phyloP scores from a whole-genome alignment of 805 yeast species.

The Kodamaea lidongshanica region DNA sequence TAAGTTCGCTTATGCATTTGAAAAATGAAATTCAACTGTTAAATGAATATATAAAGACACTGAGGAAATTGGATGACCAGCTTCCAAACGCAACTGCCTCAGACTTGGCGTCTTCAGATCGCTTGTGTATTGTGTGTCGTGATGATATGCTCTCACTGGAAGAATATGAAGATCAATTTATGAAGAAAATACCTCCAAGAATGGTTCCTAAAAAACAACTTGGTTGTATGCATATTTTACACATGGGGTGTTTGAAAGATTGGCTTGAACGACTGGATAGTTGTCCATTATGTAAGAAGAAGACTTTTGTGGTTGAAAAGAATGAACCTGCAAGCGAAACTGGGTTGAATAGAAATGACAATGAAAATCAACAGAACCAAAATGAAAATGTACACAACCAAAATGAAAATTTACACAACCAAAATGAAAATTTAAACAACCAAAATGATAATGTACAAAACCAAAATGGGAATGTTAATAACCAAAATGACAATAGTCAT shows the following conservation, averaged over 20 bases:
- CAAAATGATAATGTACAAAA: not conserved
- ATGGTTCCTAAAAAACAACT: conserved; percentile 61
- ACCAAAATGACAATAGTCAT: not conserved
- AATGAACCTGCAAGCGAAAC: not conserved
- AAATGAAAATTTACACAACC: no score
- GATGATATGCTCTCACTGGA: conserved; percentile 68
- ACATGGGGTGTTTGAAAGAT: conserved; percentile 80
- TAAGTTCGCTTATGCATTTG: conserved; percentile 34
- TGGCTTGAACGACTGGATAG: conserved; percentile 90
- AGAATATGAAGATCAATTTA: conserved; percentile 21
- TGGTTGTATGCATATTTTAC: conserved; percentile 81
- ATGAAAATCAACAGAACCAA: not conserved
- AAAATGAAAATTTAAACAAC: no score
- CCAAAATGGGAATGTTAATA: not conserved
- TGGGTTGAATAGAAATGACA: conserved; percentile 1
- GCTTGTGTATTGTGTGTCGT: conserved; percentile 81
- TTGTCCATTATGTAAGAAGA: conserved; percentile 88
- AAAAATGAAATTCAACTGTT: conserved; percentile 35
- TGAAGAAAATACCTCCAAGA: conserved; percentile 25
- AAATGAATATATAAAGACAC: conserved; percentile 46
- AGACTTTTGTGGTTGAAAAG: conserved; percentile 38
- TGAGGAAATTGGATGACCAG: conserved; percentile 57
- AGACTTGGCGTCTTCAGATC: conserved; percentile 52
- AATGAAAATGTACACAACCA: conserved; percentile 1
- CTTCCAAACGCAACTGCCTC: conserved; percentile 56